Base-by-base conservation (phyloP, 2,329 filamentous ascomycete species). In the Alternaria arbusti region DNA sequence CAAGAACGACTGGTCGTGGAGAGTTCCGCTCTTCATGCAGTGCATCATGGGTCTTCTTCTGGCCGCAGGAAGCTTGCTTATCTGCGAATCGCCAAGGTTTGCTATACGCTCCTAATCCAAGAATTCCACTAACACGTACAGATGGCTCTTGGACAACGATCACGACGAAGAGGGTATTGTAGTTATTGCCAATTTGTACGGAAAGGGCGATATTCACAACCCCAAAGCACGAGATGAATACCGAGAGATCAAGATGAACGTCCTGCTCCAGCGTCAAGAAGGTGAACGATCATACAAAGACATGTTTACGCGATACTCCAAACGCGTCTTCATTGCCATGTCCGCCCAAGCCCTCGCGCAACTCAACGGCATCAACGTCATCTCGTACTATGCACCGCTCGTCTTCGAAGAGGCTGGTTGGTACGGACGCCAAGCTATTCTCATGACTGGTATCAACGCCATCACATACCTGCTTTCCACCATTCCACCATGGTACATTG, bases 331-430 rank as follows among this genome's bases (percentile, higher is more conserved):
- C 76, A 98, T 98, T 78, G 96, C 96, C 82, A 98, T 98, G 96
- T 98, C 95, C 32, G 96, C 96, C 5, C 96, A 98, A 81, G 94
- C 90, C 6, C 88, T 99, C 69, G 96, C 96, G 26, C 96, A 99
- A 82, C 88, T 99, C 57, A 98, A 98, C 83, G 96, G 96, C 69
- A 99, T 99, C 84, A 99, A 99, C 82, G 96, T 99, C 78, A 99
- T 99, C 68, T 98, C 95, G 1, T 99, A 98, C 85, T 99, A 99
- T 78, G 96, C 96, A 1, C 96, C 96, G 0, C 89, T 96, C 59
- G 95, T 98, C 15, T 98, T 99, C 74, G 94, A 97, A 81, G 94
- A 94, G 63, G 96, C 96, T 40, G 95, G 96, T n/a, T 98, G 95
- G 96, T 83, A 88, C 59, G 96, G 95, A 26, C 93, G 95, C 70